Percentiles rank a stretch among this genome's conserved stretches.
phyloP scores from a whole-genome alignment of 2,329 filamentous ascomycete species.

The Curvularia sp. region DNA sequence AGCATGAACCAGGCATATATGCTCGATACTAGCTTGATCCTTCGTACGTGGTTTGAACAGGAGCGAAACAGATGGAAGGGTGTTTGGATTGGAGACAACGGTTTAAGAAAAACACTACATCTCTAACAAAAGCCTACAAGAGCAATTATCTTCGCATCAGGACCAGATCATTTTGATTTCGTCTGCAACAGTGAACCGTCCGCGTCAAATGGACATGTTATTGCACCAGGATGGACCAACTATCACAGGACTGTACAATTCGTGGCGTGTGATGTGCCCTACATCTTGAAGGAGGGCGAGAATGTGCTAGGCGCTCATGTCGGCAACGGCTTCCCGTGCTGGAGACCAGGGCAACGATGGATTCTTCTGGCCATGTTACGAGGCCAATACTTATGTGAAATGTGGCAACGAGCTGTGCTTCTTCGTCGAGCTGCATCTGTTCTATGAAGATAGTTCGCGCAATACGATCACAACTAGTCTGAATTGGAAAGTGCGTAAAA shows the following conservation, averaged over 20 bases:
- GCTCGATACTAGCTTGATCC: conserved; percentile 53
- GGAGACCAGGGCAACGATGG: conserved; percentile 52
- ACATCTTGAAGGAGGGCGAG: conserved; percentile 38
- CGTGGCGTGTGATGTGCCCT: conserved; percentile 54
- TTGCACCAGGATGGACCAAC: conserved; percentile 51
- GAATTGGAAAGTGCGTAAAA: conserved; percentile 50
- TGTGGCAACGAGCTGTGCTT: conserved; percentile 51
- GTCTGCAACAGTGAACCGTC: conserved; percentile 46
- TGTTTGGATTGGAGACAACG: conserved; percentile 52
- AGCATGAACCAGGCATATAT: conserved; percentile 56
- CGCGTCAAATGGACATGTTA: conserved; percentile 40
- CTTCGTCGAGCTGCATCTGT: conserved; percentile 51
- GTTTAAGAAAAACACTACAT: conserved; percentile 46
- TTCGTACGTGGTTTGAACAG: conserved; percentile 54
- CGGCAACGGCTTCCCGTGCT: conserved; percentile 55
- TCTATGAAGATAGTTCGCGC: conserved; percentile 49
- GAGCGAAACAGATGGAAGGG: conserved; percentile 52
- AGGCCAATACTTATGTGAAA: conserved; percentile 51
- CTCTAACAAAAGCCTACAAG: conserved; percentile 41
- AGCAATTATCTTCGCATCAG: conserved; percentile 50
- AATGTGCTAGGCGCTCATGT: conserved; percentile 51
- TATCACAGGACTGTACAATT: conserved; percentile 54
- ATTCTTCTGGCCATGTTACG: conserved; percentile 55
- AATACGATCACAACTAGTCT: conserved; percentile 49
- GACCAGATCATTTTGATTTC: conserved; percentile 53